A percentile compares a stretch with the other conserved stretches of the same genome.
Conservation (phyloP, 805 yeast genomes). For the Zygotorulaspora danielsina region DNA sequence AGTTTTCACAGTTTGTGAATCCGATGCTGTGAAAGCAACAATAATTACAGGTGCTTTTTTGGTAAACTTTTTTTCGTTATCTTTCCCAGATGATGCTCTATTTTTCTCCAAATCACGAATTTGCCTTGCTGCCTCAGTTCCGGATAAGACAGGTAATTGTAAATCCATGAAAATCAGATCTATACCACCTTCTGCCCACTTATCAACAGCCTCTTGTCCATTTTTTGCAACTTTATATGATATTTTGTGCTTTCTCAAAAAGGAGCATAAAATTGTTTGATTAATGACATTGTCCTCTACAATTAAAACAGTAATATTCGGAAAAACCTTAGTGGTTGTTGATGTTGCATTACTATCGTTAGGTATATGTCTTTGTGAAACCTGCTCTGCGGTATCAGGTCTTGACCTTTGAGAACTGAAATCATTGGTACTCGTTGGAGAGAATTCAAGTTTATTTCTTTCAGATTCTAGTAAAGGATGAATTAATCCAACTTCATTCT, state of each 20-base stretch:
- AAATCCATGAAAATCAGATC: conserved; percentile 96
- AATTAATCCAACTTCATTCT: conserved; percentile 28
- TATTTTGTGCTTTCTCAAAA: conserved; percentile 78
- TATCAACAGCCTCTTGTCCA: conserved; percentile 92
- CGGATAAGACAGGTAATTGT: conserved; percentile 93
- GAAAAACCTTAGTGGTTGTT: conserved; percentile 61
- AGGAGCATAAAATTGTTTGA: conserved; percentile 85
- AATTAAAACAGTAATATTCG: conserved; percentile 83
- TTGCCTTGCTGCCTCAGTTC: conserved; percentile 90
- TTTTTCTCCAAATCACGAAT: conserved; percentile 70
- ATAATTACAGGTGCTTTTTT: conserved; percentile 88
- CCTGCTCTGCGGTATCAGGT: background rate
- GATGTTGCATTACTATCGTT: conserved; percentile 4
- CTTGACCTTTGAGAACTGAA: conserved; percentile 2
- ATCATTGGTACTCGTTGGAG: conserved; percentile 8
- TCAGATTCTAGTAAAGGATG: conserved; percentile 19
- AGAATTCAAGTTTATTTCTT: conserved; percentile 12
- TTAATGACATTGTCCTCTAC: conserved; percentile 96
- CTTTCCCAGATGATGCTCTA: conserved; percentile 16
- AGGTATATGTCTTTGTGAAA: conserved; percentile 8
- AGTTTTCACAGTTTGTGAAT: conserved; percentile 76
- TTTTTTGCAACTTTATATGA: conserved; percentile 83
- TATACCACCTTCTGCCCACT: conserved; percentile 92
- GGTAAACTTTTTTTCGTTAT: background rate
- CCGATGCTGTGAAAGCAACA: conserved; percentile 93